Evolutionary conservation across 192 early-diverging fungal species (phyloP).

Genomic region (Allomyces arbusculus): DNA sequence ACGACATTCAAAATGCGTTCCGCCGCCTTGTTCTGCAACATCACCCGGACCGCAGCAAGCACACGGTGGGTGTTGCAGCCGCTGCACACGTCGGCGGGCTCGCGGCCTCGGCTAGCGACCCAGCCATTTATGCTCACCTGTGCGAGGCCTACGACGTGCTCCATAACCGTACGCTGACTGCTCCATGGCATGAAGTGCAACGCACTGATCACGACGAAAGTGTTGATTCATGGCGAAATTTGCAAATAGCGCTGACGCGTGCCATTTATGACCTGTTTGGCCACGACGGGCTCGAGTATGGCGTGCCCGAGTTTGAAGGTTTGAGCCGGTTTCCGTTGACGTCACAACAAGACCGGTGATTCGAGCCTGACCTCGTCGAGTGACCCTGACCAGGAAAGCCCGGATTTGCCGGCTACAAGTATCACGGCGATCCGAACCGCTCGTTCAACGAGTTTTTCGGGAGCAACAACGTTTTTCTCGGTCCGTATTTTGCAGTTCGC

Average conservation of each 20-base stretch:
- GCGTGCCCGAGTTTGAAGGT: slow-evolving; percentile 23
- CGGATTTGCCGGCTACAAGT: slow-evolving; percentile 24
- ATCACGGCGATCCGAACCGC: slow-evolving; percentile 24
- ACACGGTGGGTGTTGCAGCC: too few species aligned
- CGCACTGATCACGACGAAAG: too few species aligned
- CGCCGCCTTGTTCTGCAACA: background rate
- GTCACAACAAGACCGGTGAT: too few species aligned
- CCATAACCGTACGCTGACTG: background rate
- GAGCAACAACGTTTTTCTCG: slow-evolving; percentile 28
- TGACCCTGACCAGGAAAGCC: slow-evolving; percentile 12
- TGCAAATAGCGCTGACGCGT: slow-evolving; percentile 13
- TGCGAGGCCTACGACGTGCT: background rate
- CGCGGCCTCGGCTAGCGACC: background rate
- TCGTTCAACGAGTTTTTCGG: slow-evolving; percentile 30
- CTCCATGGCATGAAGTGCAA: too few species aligned
- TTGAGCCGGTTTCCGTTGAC: background rate
- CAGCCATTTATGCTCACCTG: background rate
- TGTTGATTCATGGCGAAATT: too few species aligned
- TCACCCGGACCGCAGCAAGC: background rate
- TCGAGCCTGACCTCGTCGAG: too few species aligned
- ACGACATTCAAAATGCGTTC: background rate
- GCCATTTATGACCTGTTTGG: slow-evolving; percentile 39
- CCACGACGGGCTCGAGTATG: slow-evolving; percentile 23
- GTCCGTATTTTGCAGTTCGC: slow-evolving; percentile 4
- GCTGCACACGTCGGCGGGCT: background rate